Percentiles rank a stretch among this genome's conserved stretches.
Evolutionary conservation across 2,329 filamentous ascomycete species (phyloP).

Genomic region (Ophiostoma tasmaniense): DNA sequence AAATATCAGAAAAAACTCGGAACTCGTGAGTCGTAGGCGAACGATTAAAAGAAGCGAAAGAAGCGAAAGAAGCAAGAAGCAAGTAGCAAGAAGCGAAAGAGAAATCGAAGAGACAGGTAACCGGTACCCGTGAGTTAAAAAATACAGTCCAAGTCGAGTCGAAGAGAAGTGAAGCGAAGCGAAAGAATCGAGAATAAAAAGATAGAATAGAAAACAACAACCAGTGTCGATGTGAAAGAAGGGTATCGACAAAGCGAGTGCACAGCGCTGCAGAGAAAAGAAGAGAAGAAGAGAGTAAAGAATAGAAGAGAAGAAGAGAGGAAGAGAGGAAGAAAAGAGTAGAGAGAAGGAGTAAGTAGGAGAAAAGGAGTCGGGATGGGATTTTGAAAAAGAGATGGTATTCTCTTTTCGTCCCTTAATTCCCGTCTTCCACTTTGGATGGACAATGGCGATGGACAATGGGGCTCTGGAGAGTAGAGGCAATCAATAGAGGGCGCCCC

Average conservation of each 20-base stretch:
- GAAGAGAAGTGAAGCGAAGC: constrained; percentile 4
- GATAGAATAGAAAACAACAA: constrained; percentile 23
- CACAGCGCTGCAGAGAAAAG: constrained; percentile 36
- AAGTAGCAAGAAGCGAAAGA: constrained; percentile 27
- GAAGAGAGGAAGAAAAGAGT: constrained; percentile 18
- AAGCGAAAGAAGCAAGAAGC: constrained; percentile 18
- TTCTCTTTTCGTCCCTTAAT: background rate
- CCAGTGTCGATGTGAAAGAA: constrained; percentile 43
- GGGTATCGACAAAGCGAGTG: constrained; percentile 44
- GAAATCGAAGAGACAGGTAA: background rate
- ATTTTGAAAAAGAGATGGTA: constrained; percentile 4
- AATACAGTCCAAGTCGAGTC: constrained; percentile 21
- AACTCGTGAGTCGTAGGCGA: background rate
- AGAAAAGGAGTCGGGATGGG: constrained; percentile 17
- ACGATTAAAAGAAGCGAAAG: background rate
- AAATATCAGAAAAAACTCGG: too few relatives aligned
- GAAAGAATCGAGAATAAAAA: constrained; percentile 18
- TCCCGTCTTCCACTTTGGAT: constrained; percentile 6
- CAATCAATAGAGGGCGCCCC: constrained; percentile 25
- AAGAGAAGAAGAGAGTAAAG: constrained; percentile 17
- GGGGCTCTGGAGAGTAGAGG: constrained; percentile 18
- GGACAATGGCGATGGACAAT: background rate
- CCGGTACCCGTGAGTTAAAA: constrained; percentile 9
- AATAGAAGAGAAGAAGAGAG: background rate
- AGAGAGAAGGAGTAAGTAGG: constrained; percentile 8